Base-by-base conservation (phyloP, 1,284 basidiomycete genomes). In the Abortiporus biennis region DNA sequence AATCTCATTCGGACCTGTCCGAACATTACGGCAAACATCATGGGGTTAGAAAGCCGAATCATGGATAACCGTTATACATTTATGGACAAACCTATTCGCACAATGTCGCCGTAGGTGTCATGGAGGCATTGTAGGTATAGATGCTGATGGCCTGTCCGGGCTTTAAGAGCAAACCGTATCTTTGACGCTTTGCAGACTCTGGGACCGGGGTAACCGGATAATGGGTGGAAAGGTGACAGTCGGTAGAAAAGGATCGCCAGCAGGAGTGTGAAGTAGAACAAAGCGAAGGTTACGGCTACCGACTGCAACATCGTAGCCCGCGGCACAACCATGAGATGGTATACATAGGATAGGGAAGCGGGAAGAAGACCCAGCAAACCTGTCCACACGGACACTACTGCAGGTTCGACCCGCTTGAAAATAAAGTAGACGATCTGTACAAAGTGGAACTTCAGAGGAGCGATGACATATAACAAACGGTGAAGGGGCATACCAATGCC, bases 1-100 rank as follows among this genome's bases (percentile, higher is more conserved):
- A 2, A 52, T 24, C 21, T 52, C 50, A 32, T 52, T 52, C 4
- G 50, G 50, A 2, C 50, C 50, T 50, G 22, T 23, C 8, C 15
- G 15, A 17, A 13, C 5, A 21, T 5, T 11, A 8, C 9, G 11
- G 20, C 11, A 3, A n/a, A n/a, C n/a, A n/a, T n/a, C n/a, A n/a
- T n/a, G n/a, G n/a, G n/a, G n/a, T n/a, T n/a, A n/a, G n/a, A 4
- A 19, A 32, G 15, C n/a, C 12, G n/a, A 24, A 6, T 13, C 6
- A 15, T 12, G 13, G 20, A 34, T 20, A 41, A 21, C 16, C 4
- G 12, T 4, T 21, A 32, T 4, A 23, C 6, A n/a, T 9, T 22
- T 20, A 6, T 8, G 16, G 12, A 15, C 31, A 22, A n/a, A 41
- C 40, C 40, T 6, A 34, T 41, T 6, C 40, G 6, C 3, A 41